These are phyloP conservation scores for Entrophospora sp. DNA, from an alignment of 192 early-diverging fungal species.

Conservation along the genomic window DNA sequence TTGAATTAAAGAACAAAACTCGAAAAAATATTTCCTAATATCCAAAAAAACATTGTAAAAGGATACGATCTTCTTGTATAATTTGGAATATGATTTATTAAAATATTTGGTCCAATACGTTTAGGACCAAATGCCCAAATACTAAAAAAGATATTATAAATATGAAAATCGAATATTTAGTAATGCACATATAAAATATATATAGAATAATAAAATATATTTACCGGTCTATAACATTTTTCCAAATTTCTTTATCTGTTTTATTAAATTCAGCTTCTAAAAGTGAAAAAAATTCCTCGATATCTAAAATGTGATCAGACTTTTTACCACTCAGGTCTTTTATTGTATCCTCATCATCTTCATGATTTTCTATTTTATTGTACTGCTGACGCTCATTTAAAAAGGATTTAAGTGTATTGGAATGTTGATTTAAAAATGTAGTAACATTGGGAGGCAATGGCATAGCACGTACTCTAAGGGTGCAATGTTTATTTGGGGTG, in stretches of 20 bases:
- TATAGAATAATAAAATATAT: neutral
- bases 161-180: no score
- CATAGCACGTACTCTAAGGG: slow-evolving; percentile 56
- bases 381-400: slow-evolving; percentile 36
- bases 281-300: slow-evolving; percentile 1
- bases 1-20: neutral
- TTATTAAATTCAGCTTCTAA: slow-evolving; percentile 19
- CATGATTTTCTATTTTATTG: slow-evolving; percentile 19
- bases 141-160: slow-evolving; percentile 17
- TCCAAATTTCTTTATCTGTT: slow-evolving; percentile 29
- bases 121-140: slow-evolving; percentile 82
- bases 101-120: slow-evolving; percentile 68
- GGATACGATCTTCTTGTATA: slow-evolving; percentile 37
- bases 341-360: slow-evolving; percentile 4
- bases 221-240: slow-evolving; percentile 44
- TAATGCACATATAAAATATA: neutral
- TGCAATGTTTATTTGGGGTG: slow-evolving; percentile 51
- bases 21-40: no score
- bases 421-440: slow-evolving; percentile 44
- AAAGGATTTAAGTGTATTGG: slow-evolving; percentile 43
- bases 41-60: no score
- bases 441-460: slow-evolving; percentile 60
- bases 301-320: neutral
- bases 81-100: slow-evolving; percentile 56
- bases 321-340: slow-evolving; percentile 11